These are phyloP conservation scores for Ambrosia trifida DNA, from an alignment of 129 eudicot genomes.

Conservation along the genomic window DNA sequence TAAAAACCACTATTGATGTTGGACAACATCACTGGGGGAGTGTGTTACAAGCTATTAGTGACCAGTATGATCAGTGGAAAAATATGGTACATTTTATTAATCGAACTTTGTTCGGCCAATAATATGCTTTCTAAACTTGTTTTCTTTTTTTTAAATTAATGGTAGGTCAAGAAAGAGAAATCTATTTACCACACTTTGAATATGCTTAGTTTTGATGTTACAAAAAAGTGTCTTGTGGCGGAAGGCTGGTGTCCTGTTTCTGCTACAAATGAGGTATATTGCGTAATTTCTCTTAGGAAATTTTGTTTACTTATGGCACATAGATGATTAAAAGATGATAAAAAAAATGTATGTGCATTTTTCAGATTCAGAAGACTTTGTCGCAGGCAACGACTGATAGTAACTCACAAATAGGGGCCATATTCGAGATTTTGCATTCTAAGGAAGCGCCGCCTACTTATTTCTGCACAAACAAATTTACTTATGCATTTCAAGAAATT, in stretches of 20 bases:
- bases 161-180: constrained; percentile 82
- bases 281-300: constrained; percentile 9
- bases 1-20: constrained; percentile 76
- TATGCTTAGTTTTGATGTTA: constrained; percentile 89
- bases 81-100: constrained; percentile 50
- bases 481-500: constrained; percentile 80
- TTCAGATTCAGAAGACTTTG: constrained; percentile 67
- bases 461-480: constrained; percentile 80
- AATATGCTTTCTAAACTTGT: constrained; percentile 20
- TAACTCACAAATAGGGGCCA: constrained; percentile 79
- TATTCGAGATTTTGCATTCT: constrained; percentile 71
- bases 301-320: not conserved
- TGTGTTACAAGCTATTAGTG: constrained; percentile 60
- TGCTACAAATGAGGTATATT: constrained; percentile 64
- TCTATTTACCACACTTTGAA: constrained; percentile 72
- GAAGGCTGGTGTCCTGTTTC: constrained; percentile 95
- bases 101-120: constrained; percentile 6
- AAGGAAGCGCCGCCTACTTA: constrained; percentile 84
- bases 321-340: not conserved
- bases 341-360: not conserved
- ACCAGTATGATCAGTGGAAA: constrained; percentile 78
- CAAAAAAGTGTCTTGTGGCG: constrained; percentile 91
- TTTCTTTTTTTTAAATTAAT: constrained; percentile 16
- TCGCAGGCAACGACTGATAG: constrained; percentile 61
- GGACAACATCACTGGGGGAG: constrained; percentile 67